These are phyloP conservation scores for Rhytidiadelphus loreus DNA, from an alignment of 225 moss, liverwort and hornwort genomes.

Conservation along the genomic window DNA sequence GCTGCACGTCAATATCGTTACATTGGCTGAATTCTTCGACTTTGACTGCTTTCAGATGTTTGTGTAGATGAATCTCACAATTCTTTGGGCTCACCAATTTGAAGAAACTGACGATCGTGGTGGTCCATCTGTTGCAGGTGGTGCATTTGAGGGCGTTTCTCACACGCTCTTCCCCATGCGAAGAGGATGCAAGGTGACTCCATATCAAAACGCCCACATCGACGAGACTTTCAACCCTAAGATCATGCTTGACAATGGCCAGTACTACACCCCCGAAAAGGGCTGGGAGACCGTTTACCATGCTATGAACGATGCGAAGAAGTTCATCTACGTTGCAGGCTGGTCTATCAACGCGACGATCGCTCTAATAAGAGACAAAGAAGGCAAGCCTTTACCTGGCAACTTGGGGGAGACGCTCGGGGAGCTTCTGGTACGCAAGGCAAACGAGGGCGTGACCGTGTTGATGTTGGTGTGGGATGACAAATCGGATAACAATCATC, in stretches of 20 bases:
- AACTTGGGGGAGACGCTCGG: slow-evolving; percentile 56
- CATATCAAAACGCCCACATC: slow-evolving; percentile 76
- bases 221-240: slow-evolving; percentile 66
- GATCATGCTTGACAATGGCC: slow-evolving; percentile 35
- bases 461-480: slow-evolving; percentile 81
- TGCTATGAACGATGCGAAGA: slow-evolving; percentile 49
- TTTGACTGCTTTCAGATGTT: not conserved
- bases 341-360: slow-evolving; percentile 68
- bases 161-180: slow-evolving; percentile 66
- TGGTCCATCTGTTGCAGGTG: not conserved
- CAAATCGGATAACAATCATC: slow-evolving; percentile 49
- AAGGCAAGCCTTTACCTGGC: slow-evolving; percentile 41
- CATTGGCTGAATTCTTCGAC: not conserved
- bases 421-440: slow-evolving; percentile 59
- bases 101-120: not conserved
- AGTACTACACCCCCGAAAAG: slow-evolving; percentile 52
- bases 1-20: not conserved
- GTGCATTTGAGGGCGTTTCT: slow-evolving; percentile 48
- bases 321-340: slow-evolving; percentile 66
- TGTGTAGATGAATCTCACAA: not conserved
- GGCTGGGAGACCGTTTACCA: slow-evolving; percentile 64
- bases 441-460: slow-evolving; percentile 64
- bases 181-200: slow-evolving; percentile 68
- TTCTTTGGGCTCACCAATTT: not conserved
- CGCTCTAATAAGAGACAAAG: slow-evolving; percentile 47